A percentile compares a stretch with the other conserved stretches of the same genome.
Conservation (phyloP, 148 eudicot genomes). For the Fagopyrum tataricum region DNA sequence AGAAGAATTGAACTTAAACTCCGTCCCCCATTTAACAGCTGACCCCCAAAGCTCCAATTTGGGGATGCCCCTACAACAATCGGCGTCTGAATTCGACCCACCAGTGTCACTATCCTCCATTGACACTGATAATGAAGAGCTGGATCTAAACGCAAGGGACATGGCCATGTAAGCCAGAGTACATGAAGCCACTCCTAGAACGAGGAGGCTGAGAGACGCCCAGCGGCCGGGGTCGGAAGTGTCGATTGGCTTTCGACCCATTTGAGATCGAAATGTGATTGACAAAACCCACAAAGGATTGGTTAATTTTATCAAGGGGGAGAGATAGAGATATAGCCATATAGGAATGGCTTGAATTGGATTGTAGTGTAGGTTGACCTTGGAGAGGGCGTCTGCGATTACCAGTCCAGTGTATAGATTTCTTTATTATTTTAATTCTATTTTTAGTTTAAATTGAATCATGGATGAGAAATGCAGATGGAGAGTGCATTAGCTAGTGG, state of each 20-base stretch:
- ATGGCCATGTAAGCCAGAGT: conserved; percentile 44
- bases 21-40: conserved; percentile 71
- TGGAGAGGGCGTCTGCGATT: neutral
- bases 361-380: neutral
- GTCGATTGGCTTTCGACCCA: conserved; percentile 70
- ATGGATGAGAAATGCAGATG: too few relatives aligned
- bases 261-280: conserved; percentile 31
- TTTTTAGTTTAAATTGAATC: too few relatives aligned
- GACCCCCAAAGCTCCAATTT: conserved; percentile 72
- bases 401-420: neutral
- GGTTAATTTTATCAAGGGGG: too few relatives aligned
- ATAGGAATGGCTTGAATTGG: neutral
- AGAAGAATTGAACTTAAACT: conserved; percentile 47
- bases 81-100: conserved; percentile 19
- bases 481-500: too few relatives aligned
- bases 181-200: conserved; percentile 48
- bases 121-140: conserved; percentile 12
- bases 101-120: conserved; percentile 10
- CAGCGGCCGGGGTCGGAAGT: conserved; percentile 37
- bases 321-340: too few relatives aligned
- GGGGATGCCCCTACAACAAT: conserved; percentile 54
- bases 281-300: conserved; percentile 23
- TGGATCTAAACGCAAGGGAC: conserved; percentile 37
- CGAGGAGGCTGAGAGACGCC: conserved; percentile 40
- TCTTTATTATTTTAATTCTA: neutral